Evolutionary conservation across 23 red algal genomes (phyloP), one percentile per base, ranked within the genome.

Genomic region (Agarophyton chilense): DNA sequence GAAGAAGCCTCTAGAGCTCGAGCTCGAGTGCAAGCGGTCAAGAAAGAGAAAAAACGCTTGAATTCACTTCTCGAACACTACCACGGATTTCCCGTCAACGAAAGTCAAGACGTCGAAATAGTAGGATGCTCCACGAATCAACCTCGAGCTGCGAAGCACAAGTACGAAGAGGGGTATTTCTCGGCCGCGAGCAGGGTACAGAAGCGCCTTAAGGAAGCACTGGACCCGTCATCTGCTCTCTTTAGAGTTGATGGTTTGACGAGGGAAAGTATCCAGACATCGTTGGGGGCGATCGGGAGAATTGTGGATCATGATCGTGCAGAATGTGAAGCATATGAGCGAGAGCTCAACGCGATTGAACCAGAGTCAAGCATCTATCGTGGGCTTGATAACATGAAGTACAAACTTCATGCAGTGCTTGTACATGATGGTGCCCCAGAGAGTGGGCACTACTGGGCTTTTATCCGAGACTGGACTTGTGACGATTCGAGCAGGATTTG

Each of bases 371-470:
- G 52, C 18, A 62, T 74, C 22, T 95, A 92, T 67, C 56, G 54
- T 25, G 77, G 47, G 19, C 83, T 94, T 12, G 21, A 40, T 19
- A 34, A 29, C n/a, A 78, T 83, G 64, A 78, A 83, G 80, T 98
- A 95, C 74, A 57, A 62, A 8, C 75, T 98, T 40, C 89, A 94
- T 74, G 96, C 88, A 36, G 96, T 98, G 60, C 90, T 98, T 31
- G 96, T 98, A 41, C 96, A 98, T 65, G 92, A 95, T 36, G 96
- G 96, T 17, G 92, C 92, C 22, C 89, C 96, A 35, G 72, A 76
- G 28, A 66, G 81, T 24, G 96, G 96, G 12, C 96, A 98, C 58
- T 98, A 98, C 77, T 95, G 87, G 87, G 64, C 90, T 24, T 98
- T 90, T 72, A 98, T 98, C 17, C 85, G 93, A 13, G 86, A 88